Conservation (phyloP, 208 protist species). For the Crithidia bombi region DNA sequence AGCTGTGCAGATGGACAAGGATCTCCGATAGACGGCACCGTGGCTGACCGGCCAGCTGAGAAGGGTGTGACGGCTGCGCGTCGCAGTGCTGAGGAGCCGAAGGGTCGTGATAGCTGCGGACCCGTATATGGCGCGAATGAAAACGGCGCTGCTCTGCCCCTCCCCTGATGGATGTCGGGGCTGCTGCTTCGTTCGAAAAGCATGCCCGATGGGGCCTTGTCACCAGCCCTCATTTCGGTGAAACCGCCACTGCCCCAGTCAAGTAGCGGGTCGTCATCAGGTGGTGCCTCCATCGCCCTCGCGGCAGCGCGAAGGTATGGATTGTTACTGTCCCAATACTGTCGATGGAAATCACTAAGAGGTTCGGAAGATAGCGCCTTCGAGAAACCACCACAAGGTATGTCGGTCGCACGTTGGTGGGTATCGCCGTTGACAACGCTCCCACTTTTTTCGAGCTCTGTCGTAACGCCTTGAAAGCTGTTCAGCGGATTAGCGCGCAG, state of each 20-base stretch:
- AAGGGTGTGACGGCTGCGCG: neutral
- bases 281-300: neutral
- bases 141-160: neutral
- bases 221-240: no score
- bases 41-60: no score
- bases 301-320: slow-evolving; percentile 34
- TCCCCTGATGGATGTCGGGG: no score
- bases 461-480: no score
- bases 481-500: no score
- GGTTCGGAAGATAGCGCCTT: neutral
- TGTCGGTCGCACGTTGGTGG: no score
- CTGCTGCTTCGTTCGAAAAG: no score
- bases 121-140: neutral
- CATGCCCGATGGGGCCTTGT: no score
- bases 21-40: neutral
- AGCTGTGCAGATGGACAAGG: neutral
- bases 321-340: slow-evolving; percentile 26
- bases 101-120: slow-evolving; percentile 8
- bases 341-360: neutral
- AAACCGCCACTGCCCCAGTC: neutral
- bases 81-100: neutral
- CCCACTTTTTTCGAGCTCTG: no score
- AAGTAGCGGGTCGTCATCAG: neutral
- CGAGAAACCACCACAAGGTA: no score
- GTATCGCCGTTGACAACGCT: no score